Evolutionary conservation across 2,329 filamentous ascomycete species (phyloP), one percentile per base, ranked within the genome.

Genomic region (Pleurostoma richardsiae): DNA sequence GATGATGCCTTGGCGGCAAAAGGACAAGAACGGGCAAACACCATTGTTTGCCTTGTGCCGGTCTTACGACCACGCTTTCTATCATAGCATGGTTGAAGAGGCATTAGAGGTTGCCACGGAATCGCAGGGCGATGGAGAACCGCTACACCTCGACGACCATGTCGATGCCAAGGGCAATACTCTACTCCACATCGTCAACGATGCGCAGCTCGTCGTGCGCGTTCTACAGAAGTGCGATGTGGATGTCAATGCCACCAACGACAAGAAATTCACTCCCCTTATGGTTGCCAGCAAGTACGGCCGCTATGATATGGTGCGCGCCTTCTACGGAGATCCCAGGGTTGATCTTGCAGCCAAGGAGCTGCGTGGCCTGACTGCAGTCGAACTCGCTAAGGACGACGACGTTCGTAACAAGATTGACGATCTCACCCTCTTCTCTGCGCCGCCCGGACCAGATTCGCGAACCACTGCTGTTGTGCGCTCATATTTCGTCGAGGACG

Each of bases 261-360:
- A 97, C 57, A 96, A 90, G 69, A 86, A 82, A 42, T 97, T 99
- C 61, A 99, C 95, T 0, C 85, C 94, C 2, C 74, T 99, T 47
- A 99, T 99, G 94, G 87, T 99, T 52, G 92, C 92, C 6, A 97
- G 92, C 77, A 99, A 99, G 65, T 99, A 97, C 61, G 94, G 94
- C 31, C 82, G 94, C 52, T 86, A 95, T 45, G 94, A 97, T 57
- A 89, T 96, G 74, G 92, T 99, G 19, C 79, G 91, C 49, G 84
- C 85, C 7, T 76, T 99, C 5, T 97, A 95, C 64, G 80, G 85
- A 39, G 94, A 99, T 61, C 81, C 89, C 28, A 77, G 95, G 56
- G 90, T 96, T 4, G 94, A 99, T 61, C 70, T 92, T 10, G 83
- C 86, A 39, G 82, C 91, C 30, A 88, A 86, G 63, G 95, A 99